These are phyloP conservation scores for Ocimum tenuiflorum DNA, from an alignment of 257 asterid genomes.

Conservation along the genomic window DNA sequence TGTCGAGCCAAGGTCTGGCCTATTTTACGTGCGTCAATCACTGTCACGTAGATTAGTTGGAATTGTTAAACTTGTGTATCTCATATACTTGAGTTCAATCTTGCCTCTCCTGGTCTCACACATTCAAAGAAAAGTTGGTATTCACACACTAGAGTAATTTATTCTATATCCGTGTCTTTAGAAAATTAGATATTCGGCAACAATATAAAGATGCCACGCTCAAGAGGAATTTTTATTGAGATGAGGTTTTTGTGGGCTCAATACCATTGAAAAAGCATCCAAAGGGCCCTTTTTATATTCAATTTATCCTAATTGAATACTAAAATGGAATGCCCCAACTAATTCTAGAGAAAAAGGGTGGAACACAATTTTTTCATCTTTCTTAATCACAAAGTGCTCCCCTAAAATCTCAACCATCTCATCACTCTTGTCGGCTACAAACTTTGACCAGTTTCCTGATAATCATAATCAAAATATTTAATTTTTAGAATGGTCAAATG, in stretches of 20 bases:
- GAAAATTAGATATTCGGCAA: too few species aligned
- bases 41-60: too few species aligned
- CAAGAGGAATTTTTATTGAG: neutral
- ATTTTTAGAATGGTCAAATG: too few species aligned
- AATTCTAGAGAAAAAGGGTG: neutral
- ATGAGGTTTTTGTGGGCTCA: slow-evolving; percentile 22
- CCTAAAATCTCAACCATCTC: slow-evolving; percentile 1
- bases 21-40: too few species aligned
- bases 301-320: neutral
- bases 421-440: neutral
- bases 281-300: neutral
- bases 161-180: too few species aligned
- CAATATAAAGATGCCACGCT: neutral
- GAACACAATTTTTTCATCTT: neutral
- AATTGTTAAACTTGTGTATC: too few species aligned
- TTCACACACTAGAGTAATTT: too few species aligned
- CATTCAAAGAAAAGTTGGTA: too few species aligned
- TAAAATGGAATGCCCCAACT: neutral
- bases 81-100: too few species aligned
- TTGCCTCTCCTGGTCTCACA: too few species aligned
- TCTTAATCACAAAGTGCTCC: neutral
- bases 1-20: too few species aligned
- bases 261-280: neutral
- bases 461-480: too few species aligned
- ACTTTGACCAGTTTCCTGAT: neutral